Evolutionary conservation across 352 stramenopile genomes (phyloP).

Genomic region (Globisporangium emineosum): DNA sequence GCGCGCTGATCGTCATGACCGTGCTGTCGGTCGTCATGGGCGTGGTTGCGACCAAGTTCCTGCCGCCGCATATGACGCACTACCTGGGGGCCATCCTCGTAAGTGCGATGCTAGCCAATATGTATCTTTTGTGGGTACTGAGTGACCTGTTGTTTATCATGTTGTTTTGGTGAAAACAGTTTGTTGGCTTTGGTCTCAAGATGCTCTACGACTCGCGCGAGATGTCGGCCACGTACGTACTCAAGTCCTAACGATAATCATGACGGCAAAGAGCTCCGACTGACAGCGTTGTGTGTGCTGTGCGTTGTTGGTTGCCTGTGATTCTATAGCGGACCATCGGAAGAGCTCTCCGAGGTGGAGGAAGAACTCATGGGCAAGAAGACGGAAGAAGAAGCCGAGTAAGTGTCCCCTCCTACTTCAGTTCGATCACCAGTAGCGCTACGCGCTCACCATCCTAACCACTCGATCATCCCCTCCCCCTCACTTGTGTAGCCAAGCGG

Average conservation of each 20-base stretch:
- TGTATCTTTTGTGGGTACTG: neutral
- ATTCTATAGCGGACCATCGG: conserved; percentile 53
- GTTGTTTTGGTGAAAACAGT: conserved; percentile 41
- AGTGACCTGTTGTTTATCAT: conserved; percentile 8
- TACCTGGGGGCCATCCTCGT: conserved; percentile 92
- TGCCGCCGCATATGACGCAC: conserved; percentile 94
- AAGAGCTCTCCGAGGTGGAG: conserved; percentile 80
- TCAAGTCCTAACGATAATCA: neutral
- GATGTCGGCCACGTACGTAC: conserved; percentile 72
- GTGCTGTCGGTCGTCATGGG: conserved; percentile 97
- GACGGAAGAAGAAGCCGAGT: conserved; percentile 60
- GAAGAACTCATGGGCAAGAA: conserved; percentile 87
- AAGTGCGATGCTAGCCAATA: conserved; percentile 14
- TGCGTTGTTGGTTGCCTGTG: neutral
- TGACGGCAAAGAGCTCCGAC: neutral
- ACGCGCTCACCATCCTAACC: neutral
- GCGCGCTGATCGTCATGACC: conserved; percentile 96
- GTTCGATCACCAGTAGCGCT: neutral
- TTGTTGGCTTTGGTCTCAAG: conserved; percentile 96
- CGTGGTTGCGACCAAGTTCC: conserved; percentile 92
- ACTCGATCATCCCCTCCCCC: neutral
- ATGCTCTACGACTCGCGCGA: conserved; percentile 88
- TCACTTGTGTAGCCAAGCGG: conserved; percentile 20
- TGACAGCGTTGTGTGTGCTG: neutral
- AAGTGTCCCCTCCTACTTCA: conserved; percentile 13